Base-by-base conservation (phyloP, 2,329 filamentous ascomycete genomes). In the Fusarium stilboides region DNA sequence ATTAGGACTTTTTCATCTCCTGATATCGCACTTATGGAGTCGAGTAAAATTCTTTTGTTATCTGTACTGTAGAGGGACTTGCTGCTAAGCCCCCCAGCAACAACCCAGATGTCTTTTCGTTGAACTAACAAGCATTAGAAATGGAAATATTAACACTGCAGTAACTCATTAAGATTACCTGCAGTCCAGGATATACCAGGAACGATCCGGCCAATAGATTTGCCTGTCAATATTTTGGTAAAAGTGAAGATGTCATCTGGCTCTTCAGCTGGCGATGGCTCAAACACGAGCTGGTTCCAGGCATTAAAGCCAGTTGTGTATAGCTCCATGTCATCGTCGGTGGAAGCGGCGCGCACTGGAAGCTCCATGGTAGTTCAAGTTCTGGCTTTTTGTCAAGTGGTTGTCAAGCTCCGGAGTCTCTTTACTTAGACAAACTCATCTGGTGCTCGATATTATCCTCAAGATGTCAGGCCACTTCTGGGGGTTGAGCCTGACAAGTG, bases 261-360 rank as follows among this genome's bases (percentile, higher is more conserved):
- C 40, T 87, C 82, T 2, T 73, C 47, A 6, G 17, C 7, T 22
- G 39, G 7, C 12, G 46, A 9, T 42, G 31, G 19, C 15, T 59
- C 62, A 14, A 88, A 84, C 3, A 73, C 68, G 17, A 89, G 80
- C 70, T 90, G 87, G 57, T 78, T 77, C 86, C 86, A 90, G 55
- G 87, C 86, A 72, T 90, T 90, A 77, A 87, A 85, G 40, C 88
- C 88, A 4, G 84, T 70, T 42, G 83, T 86, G 72, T 85, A 86
- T 7, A 90, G 75, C 53, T 85, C 79, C 85, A 87, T 83, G 24
- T 14, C 24, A 22, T 58, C 28, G 15, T 56, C 34, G 22, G 24
- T 34, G 4, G 20, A 20, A 7, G 56, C 40, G 1, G 33, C 6
- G n/a, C 58, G 60, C 10, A 68, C 8, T 6, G 65, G 62, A 4